Evolutionary conservation across 2,329 filamentous ascomycete species (phyloP).

Genomic region (Ophiostoma populinum): DNA sequence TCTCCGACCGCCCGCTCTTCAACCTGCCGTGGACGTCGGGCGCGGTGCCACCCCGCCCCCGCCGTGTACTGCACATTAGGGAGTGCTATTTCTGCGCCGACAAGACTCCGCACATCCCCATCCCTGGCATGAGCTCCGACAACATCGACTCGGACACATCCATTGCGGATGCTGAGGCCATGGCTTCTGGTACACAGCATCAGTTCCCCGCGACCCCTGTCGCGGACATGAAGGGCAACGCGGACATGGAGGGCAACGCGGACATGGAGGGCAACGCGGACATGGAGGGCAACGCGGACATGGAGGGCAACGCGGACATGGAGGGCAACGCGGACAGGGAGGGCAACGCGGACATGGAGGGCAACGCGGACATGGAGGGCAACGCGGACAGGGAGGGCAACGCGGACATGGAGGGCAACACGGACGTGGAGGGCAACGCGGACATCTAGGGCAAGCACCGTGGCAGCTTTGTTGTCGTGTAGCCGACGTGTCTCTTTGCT

Average conservation of each 20-base stretch:
- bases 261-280: too few relatives aligned
- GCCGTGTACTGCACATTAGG: too few relatives aligned
- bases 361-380: not conserved
- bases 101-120: too few relatives aligned
- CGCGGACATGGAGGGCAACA: not conserved
- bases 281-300: not conserved
- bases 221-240: not conserved
- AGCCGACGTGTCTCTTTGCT: not conserved
- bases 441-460: not conserved
- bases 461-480: conserved; percentile 1
- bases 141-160: too few relatives aligned
- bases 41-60: too few relatives aligned
- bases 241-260: not conserved
- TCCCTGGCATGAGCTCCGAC: too few relatives aligned
- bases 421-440: not conserved
- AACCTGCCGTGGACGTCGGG: too few relatives aligned
- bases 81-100: too few relatives aligned
- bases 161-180: too few relatives aligned
- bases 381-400: not conserved
- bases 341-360: not conserved
- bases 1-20: too few relatives aligned
- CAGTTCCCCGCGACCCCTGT: too few relatives aligned
- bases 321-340: not conserved
- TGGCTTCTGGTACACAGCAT: too few relatives aligned
- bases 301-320: not conserved